Evolutionary conservation across 768 basidiomycete species (phyloP), one percentile per base, ranked within the genome.

Genomic region (Agrocybe pediades): DNA sequence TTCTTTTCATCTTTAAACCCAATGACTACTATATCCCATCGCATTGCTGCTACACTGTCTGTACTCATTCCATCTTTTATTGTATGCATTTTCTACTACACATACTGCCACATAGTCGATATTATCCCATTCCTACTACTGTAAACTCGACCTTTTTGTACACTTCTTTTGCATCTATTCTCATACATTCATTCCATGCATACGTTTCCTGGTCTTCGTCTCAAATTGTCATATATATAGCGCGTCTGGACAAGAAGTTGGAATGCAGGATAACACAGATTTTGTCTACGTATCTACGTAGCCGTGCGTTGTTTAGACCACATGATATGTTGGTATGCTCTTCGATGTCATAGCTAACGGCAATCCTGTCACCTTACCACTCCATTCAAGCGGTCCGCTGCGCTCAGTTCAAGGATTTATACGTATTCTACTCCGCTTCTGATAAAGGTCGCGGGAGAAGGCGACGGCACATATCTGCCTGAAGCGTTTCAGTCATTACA

Each of bases 61-160:
- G 49, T 51, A 51, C 41, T 27, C 21, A 39, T 23, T 27, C 24
- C 13, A 44, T 24, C 33, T n/a, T 51, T 16, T 41, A 44, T 44
- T 44, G 42, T 44, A 44, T 23, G 25, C 42, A 44, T 16, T 44
- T 20, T n/a, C 20, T 40, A 24, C 42, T 11, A 23, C 23, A 8
- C 33, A 36, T 36, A 36, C 33, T 13, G 4, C 33, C 11, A 5
- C 33, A 36, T 36, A 36, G 33, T 36, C 33, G n/a, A 15, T 36
- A 30, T 30, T n/a, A n/a, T n/a, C n/a, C 19, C 5, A 21, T 44
- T 44, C 24, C 9, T 41, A 26, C n/a, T 36, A 16, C 16, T 49
- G 36, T 24, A 40, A 11, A 24, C 19, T 49, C 40, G 19, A 40
- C 15, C 3, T 41, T 17, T 19, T 24, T 30, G 25, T 44, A 25